Evolutionary conservation across 768 basidiomycete species (phyloP), one percentile per base, ranked within the genome.

Genomic region (Tylopilus subfusipes): DNA sequence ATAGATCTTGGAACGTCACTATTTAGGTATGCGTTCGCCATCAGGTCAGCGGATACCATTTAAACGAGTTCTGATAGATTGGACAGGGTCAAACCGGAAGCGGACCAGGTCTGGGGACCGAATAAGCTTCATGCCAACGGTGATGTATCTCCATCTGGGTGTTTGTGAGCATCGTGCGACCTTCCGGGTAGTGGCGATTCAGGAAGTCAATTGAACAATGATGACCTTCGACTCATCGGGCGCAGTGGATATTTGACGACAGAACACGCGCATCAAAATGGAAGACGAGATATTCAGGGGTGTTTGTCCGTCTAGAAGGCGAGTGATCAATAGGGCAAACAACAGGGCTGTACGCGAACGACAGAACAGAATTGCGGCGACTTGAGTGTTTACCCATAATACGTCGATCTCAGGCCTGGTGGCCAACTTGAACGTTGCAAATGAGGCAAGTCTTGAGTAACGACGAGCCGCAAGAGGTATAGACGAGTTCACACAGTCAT

Each of bases 251-350:
- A 67, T 68, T 65, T 65, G 66, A 68, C 58, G 56, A 64, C 54
- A 46, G 44, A 66, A 68, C 68, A 70, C 70, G 68, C 68, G 70
- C 70, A 70, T 70, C 68, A 70, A 44, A 70, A 70, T 70, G 68
- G 68, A 70, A 72, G 68, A 57, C 39, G 42, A 48, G 54, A 58
- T 57, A 53, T 59, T 56, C 66, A 72, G 68, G 64, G 64, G 60
- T 56, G 59, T 54, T 50, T 55, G 50, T 57, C 39, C 49, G 44
- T 42, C 55, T 42, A 53, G 60, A 67, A 66, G 57, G 39, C 46
- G 47, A 56, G 5, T 38, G 36, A 62, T 60, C 56, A 52, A 54
- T 57, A 42, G 60, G 46, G 34, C 51, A 61, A 56, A 62, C 56
- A 50, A 55, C 53, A 48, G 60, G 65, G 65, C 65, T 64, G 64